A percentile compares a stretch with the other conserved stretches of the same genome.
These are phyloP conservation scores for Pestalotiopsis sp. DNA, from an alignment of 2,329 filamentous ascomycete species.

Conservation along the genomic window DNA sequence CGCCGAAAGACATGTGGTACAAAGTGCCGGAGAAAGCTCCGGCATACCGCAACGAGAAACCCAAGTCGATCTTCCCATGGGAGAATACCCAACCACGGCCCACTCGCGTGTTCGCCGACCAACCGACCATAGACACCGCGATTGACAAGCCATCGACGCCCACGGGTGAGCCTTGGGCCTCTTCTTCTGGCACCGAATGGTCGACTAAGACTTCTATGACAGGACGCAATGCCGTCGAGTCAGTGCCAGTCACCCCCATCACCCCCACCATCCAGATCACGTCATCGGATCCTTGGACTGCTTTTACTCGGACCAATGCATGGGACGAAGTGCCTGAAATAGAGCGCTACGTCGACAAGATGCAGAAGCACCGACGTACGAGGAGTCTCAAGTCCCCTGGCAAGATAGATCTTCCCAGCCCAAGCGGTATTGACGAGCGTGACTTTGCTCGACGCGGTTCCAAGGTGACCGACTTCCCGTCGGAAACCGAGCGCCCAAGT, in stretches of 20 bases:
- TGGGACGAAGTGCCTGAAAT: slow-evolving; percentile 95
- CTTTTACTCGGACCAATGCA: slow-evolving; percentile 78
- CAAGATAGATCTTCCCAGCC: slow-evolving; percentile 24
- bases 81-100: slow-evolving; percentile 68
- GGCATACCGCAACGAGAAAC: slow-evolving; percentile 54
- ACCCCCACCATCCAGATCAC: slow-evolving; percentile 50
- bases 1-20: slow-evolving; percentile 88
- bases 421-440: slow-evolving; percentile 35
- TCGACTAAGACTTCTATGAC: slow-evolving; percentile 37
- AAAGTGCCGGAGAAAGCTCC: slow-evolving; percentile 70
- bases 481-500: slow-evolving; percentile 79
- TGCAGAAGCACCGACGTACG: slow-evolving; percentile 62
- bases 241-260: slow-evolving; percentile 48
- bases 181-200: slow-evolving; percentile 20
- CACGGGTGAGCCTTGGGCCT: slow-evolving; percentile 20
- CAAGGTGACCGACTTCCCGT: slow-evolving; percentile 86
- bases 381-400: slow-evolving; percentile 34
- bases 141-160: slow-evolving; percentile 14
- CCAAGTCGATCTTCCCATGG: slow-evolving; percentile 87
- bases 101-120: slow-evolving; percentile 67
- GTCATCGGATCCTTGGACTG: slow-evolving; percentile 67
- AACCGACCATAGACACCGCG: slow-evolving; percentile 34
- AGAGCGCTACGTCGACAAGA: slow-evolving; percentile 78
- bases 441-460: slow-evolving; percentile 46
- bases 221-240: slow-evolving; percentile 38